Evolutionary conservation across 768 basidiomycete species (phyloP), one percentile per base, ranked within the genome.

Genomic region (Pulveroboletus frians): DNA sequence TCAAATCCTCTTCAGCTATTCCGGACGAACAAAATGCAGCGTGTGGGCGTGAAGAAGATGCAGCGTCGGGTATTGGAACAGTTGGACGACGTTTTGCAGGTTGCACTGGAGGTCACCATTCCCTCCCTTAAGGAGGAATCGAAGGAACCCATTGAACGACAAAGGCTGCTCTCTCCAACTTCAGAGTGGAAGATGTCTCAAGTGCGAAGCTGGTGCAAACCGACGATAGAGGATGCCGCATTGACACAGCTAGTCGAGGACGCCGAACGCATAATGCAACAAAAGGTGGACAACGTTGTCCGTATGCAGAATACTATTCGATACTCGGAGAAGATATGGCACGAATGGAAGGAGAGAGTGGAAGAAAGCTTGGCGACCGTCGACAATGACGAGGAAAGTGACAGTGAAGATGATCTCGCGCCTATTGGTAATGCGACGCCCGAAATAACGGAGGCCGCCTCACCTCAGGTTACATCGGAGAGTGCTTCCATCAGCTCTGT

Each of bases 301-400:
- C 84, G 96, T 34, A 84, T 99, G 83, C 91, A 95, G 69, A 96
- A 95, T 63, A 97, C 93, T 17, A 93, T 99, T 58, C 78, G 90
- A 46, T 98, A 98, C 68, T 85, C 92, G 35, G 96, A 98, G 73
- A 95, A 94, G 72, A 89, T 96, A 27, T 84, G 95, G 73, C 86
- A 87, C 59, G 96, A 98, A 70, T 98, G 95, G 94, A 88, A 97
- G 69, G 87, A 89, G 61, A 83, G 81, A 58, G 85, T 96, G 13
- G 85, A 83, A 52, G 77, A 81, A 58, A 78, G 76, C 36, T 68
- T 94, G 30, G 77, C 77, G 4, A 71, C 71, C 30, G 70, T 74
- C 23, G 78, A 82, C 15, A 80, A 79, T 15, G 81, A 79, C 8
- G 81, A 80, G 37, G 79, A 72, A 37, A 72, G 63, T 38, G 66